These are phyloP conservation scores for Eimeria falciformis DNA, from an alignment of 169 alveolate genomes.

Conservation along the genomic window DNA sequence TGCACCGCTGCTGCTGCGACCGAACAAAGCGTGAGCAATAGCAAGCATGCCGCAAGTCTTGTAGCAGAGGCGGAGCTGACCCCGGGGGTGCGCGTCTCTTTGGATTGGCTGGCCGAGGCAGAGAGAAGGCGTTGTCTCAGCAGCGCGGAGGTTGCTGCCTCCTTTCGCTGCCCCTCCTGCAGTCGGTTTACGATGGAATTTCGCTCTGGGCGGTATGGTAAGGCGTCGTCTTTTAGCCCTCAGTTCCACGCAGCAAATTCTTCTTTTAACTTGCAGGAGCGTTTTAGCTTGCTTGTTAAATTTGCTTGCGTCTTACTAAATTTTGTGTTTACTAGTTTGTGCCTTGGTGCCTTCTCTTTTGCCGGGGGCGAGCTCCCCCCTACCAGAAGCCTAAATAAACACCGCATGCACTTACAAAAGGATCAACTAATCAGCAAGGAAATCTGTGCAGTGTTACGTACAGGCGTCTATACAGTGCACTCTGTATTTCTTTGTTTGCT, in stretches of 20 bases:
- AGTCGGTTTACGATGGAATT: constrained; percentile 57
- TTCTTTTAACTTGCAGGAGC: too few relatives aligned
- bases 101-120: constrained; percentile 53
- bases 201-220: constrained; percentile 69
- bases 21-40: not conserved
- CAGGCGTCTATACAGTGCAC: too few relatives aligned
- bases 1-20: not conserved
- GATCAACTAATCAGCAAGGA: too few relatives aligned
- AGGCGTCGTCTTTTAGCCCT: too few relatives aligned
- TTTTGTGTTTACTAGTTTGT: too few relatives aligned
- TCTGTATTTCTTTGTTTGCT: too few relatives aligned
- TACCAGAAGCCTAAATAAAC: too few relatives aligned
- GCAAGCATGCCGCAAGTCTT: not conserved
- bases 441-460: too few relatives aligned
- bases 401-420: too few relatives aligned
- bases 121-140: constrained; percentile 52
- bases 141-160: constrained; percentile 71
- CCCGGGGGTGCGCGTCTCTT: constrained; percentile 11
- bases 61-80: constrained; percentile 29
- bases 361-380: too few relatives aligned
- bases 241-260: too few relatives aligned
- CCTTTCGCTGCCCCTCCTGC: constrained; percentile 67
- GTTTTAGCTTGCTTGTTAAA: constrained; percentile 11
- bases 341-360: too few relatives aligned
- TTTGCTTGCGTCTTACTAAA: not conserved